These are phyloP conservation scores for Eimeria maxima DNA, from an alignment of 169 alveolate species.

Conservation along the genomic window DNA sequence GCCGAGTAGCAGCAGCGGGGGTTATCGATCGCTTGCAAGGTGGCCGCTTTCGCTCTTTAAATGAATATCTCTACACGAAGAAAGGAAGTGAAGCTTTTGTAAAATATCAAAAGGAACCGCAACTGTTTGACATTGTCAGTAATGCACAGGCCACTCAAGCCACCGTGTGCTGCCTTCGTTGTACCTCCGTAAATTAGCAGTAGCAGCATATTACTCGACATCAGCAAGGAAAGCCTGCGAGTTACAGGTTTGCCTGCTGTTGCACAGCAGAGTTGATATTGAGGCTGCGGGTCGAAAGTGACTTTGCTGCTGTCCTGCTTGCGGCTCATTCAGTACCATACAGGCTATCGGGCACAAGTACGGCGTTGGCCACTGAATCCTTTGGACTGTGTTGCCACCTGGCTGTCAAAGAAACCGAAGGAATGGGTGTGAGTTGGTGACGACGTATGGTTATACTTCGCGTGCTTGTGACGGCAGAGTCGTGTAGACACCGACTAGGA, in stretches of 20 bases:
- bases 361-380: constrained; percentile 88
- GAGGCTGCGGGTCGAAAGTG: not conserved
- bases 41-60: constrained; percentile 86
- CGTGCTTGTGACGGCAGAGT: not conserved
- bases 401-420: constrained; percentile 76
- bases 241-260: not conserved
- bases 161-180: not conserved
- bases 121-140: constrained; percentile 82
- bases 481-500: not conserved
- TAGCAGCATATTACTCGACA: not conserved
- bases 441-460: not conserved
- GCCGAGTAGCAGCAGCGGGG: constrained; percentile 8
- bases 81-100: constrained; percentile 84
- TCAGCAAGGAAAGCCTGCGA: not conserved
- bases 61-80: constrained; percentile 87
- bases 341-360: constrained; percentile 87
- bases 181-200: not conserved
- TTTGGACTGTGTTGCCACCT: constrained; percentile 78
- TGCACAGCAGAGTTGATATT: no score
- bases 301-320: not conserved
- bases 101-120: constrained; percentile 82
- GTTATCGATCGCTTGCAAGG: constrained; percentile 84
- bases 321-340: constrained; percentile 84
- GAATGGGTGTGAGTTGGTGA: constrained; percentile 71
- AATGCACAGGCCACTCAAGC: not conserved